Conservation (phyloP, 768 basidiomycete species). For the Xerocomellus intermedius region DNA sequence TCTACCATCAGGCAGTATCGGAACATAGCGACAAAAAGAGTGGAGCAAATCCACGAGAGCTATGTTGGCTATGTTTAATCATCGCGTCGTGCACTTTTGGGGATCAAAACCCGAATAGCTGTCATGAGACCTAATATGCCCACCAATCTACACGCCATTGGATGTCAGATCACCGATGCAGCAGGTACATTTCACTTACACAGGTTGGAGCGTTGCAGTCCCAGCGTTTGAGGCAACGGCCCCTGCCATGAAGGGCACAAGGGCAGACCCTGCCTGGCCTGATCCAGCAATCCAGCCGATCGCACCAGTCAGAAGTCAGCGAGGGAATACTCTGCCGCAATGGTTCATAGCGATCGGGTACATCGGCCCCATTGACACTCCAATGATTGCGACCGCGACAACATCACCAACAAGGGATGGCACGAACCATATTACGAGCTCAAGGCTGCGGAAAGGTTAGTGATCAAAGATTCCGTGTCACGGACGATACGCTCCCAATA, state of each 20-base stretch:
- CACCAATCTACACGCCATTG: slow-evolving; percentile 19
- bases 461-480: neutral
- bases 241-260: slow-evolving; percentile 52
- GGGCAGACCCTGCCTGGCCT: slow-evolving; percentile 50
- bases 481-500: slow-evolving; percentile 22
- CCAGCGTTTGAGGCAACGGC: slow-evolving; percentile 41
- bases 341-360: slow-evolving; percentile 54
- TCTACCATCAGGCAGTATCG: neutral
- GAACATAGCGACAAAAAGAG: neutral
- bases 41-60: neutral
- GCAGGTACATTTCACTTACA: slow-evolving; percentile 36
- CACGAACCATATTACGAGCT: slow-evolving; percentile 67
- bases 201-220: slow-evolving; percentile 45
- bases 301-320: slow-evolving; percentile 33
- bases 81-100: slow-evolving; percentile 17
- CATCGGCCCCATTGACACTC: slow-evolving; percentile 71
- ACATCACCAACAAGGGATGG: slow-evolving; percentile 65
- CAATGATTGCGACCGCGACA: slow-evolving; percentile 61
- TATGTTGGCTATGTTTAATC: neutral
- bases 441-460: slow-evolving; percentile 40
- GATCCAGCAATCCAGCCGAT: slow-evolving; percentile 56
- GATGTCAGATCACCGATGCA: neutral
- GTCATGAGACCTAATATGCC: slow-evolving; percentile 41
- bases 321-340: slow-evolving; percentile 35
- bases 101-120: slow-evolving; percentile 39